phyloP scores from a whole-genome alignment of 2,329 filamentous ascomycete species.

The Calonectria naviculata region DNA sequence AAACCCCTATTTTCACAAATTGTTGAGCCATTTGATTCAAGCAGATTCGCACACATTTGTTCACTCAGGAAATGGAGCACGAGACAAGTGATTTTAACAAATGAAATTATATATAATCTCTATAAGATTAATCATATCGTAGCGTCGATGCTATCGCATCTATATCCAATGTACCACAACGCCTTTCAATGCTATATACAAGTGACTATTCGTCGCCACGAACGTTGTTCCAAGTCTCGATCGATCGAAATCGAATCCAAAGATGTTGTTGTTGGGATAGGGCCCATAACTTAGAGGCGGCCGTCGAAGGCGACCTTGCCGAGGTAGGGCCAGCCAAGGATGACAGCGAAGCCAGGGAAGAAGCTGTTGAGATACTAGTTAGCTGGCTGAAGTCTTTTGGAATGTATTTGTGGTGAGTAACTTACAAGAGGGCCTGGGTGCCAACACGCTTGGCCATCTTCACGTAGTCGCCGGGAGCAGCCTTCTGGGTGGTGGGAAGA shows the following conservation, averaged over 20 bases:
- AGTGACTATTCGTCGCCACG: conserved; percentile 37
- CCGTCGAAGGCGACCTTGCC: conserved; percentile 45
- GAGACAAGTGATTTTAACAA: conserved; percentile 30
- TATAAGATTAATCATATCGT: conserved; percentile 38
- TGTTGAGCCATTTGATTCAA: background rate
- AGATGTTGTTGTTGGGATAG: conserved; percentile 7
- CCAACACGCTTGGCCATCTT: conserved; percentile 45
- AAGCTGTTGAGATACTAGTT: conserved; percentile 42
- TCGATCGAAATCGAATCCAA: conserved; percentile 27
- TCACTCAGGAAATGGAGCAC: background rate
- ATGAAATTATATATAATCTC: conserved; percentile 41
- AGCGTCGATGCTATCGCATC: conserved; percentile 37
- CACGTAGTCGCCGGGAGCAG: conserved; percentile 46
- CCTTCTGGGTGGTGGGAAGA: conserved; percentile 39
- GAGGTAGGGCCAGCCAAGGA: conserved; percentile 50
- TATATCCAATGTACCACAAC: conserved; percentile 40
- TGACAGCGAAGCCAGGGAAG: conserved; percentile 45
- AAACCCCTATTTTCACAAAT: background rate
- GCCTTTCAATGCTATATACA: conserved; percentile 45
- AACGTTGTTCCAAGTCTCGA: conserved; percentile 30
- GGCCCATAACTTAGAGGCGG: conserved; percentile 38
- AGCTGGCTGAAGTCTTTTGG: background rate
- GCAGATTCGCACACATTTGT: background rate
- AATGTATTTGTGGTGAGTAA: conserved; percentile 7
- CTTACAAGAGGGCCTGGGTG: conserved; percentile 48